phyloP scores from a whole-genome alignment of 768 basidiomycete species.

The Suillus subalutaceus region DNA sequence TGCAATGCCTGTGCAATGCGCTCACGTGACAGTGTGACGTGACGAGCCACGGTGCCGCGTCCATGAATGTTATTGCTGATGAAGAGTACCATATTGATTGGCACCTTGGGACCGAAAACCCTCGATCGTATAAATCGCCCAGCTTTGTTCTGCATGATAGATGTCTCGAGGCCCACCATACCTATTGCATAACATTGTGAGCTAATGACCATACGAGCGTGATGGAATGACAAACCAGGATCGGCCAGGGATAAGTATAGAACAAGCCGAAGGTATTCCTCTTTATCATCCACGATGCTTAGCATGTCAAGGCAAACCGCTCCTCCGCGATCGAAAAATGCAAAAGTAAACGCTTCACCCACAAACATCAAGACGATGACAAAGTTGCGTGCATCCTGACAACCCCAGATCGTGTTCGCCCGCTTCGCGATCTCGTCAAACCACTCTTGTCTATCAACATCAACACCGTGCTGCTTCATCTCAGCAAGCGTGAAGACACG shows the following conservation, averaged over 20 bases:
- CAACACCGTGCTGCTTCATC: background rate
- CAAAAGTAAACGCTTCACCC: background rate
- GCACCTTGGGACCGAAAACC: background rate
- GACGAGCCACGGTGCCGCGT: background rate
- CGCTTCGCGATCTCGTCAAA: background rate
- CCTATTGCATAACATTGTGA: background rate
- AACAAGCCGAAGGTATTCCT: background rate
- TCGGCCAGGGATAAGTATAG: background rate
- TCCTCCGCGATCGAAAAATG: background rate
- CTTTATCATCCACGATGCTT: background rate
- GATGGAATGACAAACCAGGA: background rate
- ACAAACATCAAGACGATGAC: background rate
- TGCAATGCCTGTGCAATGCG: background rate
- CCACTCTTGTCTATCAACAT: background rate
- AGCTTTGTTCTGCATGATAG: background rate
- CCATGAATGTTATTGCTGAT: background rate
- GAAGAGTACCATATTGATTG: background rate
- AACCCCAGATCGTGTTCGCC: background rate
- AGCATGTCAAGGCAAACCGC: background rate
- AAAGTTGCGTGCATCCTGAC: background rate
- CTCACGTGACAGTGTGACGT: background rate
- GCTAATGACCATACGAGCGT: background rate
- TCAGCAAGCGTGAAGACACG: background rate
- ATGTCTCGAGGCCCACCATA: background rate
- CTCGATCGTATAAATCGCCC: background rate